A percentile compares a stretch with the other conserved stretches of the same genome.
Conservation (phyloP, 2,329 filamentous ascomycete genomes). For the Arachnomyces sp. region DNA sequence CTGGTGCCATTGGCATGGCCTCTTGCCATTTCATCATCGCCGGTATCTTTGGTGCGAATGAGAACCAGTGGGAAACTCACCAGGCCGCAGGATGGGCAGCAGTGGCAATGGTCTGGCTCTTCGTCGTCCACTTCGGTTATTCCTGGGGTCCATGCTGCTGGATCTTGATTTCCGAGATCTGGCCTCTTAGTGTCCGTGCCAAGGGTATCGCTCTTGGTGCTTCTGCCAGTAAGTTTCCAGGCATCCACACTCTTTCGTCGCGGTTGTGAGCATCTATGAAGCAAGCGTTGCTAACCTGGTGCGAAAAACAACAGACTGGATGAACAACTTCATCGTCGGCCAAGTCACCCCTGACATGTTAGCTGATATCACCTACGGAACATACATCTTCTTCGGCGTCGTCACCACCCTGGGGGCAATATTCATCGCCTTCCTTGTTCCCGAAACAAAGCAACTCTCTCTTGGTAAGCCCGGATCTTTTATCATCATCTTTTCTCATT, state of each 20-base stretch:
- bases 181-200: slow-evolving; percentile 61
- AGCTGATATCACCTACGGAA: slow-evolving; percentile 57
- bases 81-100: slow-evolving; percentile 60
- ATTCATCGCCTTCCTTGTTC: slow-evolving; percentile 45
- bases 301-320: slow-evolving; percentile 28
- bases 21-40: slow-evolving; percentile 62
- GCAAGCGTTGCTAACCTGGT: neutral
- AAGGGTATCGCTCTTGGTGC: slow-evolving; percentile 65
- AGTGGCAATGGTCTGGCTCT: slow-evolving; percentile 53
- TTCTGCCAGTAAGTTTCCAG: slow-evolving; percentile 39
- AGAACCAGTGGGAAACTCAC: slow-evolving; percentile 50
- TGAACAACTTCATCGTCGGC: slow-evolving; percentile 56
- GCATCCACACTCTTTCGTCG: slow-evolving; percentile 8
- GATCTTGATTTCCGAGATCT: slow-evolving; percentile 69
- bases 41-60: slow-evolving; percentile 55
- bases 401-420: slow-evolving; percentile 56
- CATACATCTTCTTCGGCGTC: slow-evolving; percentile 63
- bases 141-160: slow-evolving; percentile 66
- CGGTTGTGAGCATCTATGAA: slow-evolving; percentile 3
- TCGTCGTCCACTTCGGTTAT: slow-evolving; percentile 65
- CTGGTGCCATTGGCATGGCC: slow-evolving; percentile 59
- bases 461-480: slow-evolving; percentile 17
- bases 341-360: slow-evolving; percentile 66
- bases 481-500: neutral
- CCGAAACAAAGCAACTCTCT: slow-evolving; percentile 45